Conservation (phyloP, 2,329 filamentous ascomycete species). For the Cytospora piceae region DNA sequence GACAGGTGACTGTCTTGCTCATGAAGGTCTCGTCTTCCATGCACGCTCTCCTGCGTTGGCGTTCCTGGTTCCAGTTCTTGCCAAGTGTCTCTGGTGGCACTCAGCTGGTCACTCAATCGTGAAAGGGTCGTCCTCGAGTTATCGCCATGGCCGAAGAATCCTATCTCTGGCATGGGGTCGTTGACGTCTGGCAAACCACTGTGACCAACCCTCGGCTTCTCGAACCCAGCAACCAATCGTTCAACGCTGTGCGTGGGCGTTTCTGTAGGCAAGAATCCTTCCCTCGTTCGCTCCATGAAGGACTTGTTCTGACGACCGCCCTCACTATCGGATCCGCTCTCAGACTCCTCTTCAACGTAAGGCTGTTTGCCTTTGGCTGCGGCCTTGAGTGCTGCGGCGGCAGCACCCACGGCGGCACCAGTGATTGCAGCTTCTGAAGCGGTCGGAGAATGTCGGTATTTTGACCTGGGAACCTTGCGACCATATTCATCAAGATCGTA, state of each 20-base stretch:
- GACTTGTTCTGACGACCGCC: slow-evolving; percentile 65
- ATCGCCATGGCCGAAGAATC: slow-evolving; percentile 60
- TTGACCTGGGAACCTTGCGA: slow-evolving; percentile 53
- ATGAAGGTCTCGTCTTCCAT: slow-evolving; percentile 8
- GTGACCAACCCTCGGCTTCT: slow-evolving; percentile 63
- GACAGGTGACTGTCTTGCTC: slow-evolving; percentile 38
- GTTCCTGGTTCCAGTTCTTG: slow-evolving; percentile 34
- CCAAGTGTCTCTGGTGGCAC: slow-evolving; percentile 46
- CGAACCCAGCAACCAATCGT: slow-evolving; percentile 55
- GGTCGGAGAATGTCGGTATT: slow-evolving; percentile 56
- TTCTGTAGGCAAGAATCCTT: slow-evolving; percentile 57
- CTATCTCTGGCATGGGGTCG: slow-evolving; percentile 78
- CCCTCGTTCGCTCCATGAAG: slow-evolving; percentile 67
- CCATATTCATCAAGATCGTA: slow-evolving; percentile 64
- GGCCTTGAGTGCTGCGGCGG: slow-evolving; percentile 55
- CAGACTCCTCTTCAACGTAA: slow-evolving; percentile 37
- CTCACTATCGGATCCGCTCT: slow-evolving; percentile 49
- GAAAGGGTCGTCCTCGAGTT: slow-evolving; percentile 87
- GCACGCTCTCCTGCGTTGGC: slow-evolving; percentile 43
- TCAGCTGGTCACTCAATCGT: slow-evolving; percentile 74
- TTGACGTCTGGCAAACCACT: slow-evolving; percentile 70
- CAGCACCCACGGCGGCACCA: slow-evolving; percentile 57
- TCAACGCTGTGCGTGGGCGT: slow-evolving; percentile 64
- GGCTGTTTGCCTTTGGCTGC: slow-evolving; percentile 50
- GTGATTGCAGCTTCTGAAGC: slow-evolving; percentile 62